Percentiles rank a stretch among this genome's conserved stretches.
Evolutionary conservation across 2,329 filamentous ascomycete species (phyloP).

Genomic region (Stagonosporopsis rhizophila): DNA sequence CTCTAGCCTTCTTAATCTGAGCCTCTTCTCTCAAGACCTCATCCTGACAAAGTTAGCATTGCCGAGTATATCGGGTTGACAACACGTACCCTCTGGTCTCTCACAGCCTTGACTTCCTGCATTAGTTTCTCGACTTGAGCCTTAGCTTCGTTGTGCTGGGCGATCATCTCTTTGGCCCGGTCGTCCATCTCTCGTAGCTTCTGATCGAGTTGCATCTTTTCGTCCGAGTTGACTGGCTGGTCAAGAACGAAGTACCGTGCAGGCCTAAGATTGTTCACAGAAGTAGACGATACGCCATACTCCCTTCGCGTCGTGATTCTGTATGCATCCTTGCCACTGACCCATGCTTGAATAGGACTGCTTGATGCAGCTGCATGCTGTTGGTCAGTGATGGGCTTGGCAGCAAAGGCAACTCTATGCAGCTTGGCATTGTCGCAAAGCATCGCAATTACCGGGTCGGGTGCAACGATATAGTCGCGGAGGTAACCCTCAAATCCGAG

Average conservation of each 20-base stretch:
- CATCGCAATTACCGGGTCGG: constrained; percentile 84
- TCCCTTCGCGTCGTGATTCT: constrained; percentile 75
- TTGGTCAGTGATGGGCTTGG: constrained; percentile 68
- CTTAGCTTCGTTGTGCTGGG: constrained; percentile 26
- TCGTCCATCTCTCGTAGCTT: constrained; percentile 54
- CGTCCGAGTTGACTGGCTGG: constrained; percentile 73
- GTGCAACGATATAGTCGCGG: constrained; percentile 79
- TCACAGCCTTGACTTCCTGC: constrained; percentile 1
- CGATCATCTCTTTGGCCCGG: constrained; percentile 48
- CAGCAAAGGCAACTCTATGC: constrained; percentile 71
- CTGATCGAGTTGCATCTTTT: constrained; percentile 66
- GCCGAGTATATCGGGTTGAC: neutral
- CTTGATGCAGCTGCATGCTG: constrained; percentile 72
- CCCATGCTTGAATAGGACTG: constrained; percentile 70
- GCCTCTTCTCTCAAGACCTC: constrained; percentile 68
- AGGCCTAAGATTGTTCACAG: constrained; percentile 64
- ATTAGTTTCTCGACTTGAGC: constrained; percentile 28
- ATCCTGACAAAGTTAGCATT: constrained; percentile 22
- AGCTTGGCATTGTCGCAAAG: constrained; percentile 77
- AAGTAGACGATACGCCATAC: constrained; percentile 79
- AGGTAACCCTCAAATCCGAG: constrained; percentile 82
- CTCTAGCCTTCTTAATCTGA: constrained; percentile 69
- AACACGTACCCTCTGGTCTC: constrained; percentile 17
- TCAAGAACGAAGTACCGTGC: constrained; percentile 75
- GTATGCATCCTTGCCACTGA: constrained; percentile 65